phyloP scores from a whole-genome alignment of 768 basidiomycete genomes.

The Galerina sulciceps region DNA sequence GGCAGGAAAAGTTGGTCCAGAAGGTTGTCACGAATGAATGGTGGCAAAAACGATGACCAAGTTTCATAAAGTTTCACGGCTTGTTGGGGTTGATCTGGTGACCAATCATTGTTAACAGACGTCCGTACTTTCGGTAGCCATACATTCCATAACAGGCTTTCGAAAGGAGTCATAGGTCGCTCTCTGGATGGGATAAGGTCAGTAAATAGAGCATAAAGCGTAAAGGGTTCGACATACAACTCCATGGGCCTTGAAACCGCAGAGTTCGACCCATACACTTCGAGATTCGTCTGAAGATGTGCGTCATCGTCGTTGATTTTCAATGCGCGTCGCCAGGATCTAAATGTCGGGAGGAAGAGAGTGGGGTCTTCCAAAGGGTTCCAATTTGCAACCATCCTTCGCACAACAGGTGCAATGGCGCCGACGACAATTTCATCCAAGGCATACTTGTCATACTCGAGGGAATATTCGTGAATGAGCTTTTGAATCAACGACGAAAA shows the following conservation, averaged over 20 bases:
- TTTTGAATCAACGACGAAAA: slow-evolving; percentile 76
- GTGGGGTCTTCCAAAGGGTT: slow-evolving; percentile 81
- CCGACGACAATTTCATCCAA: slow-evolving; percentile 94
- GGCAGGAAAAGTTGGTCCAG: slow-evolving; percentile 95
- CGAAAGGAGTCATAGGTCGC: slow-evolving; percentile 90
- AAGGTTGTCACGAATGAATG: slow-evolving; percentile 92
- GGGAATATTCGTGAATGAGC: slow-evolving; percentile 68
- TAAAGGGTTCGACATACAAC: slow-evolving; percentile 35
- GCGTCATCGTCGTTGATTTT: slow-evolving; percentile 58
- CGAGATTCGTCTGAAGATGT: slow-evolving; percentile 48
- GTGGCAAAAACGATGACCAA: slow-evolving; percentile 87
- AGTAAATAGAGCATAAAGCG: slow-evolving; percentile 1
- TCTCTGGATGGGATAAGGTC: slow-evolving; percentile 39
- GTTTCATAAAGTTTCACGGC: slow-evolving; percentile 85
- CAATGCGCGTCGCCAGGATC: slow-evolving; percentile 70
- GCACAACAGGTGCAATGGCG: slow-evolving; percentile 84
- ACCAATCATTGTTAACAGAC: slow-evolving; percentile 94
- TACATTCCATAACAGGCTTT: slow-evolving; percentile 90
- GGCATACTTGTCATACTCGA: slow-evolving; percentile 77
- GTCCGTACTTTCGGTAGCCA: slow-evolving; percentile 97
- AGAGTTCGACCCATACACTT: slow-evolving; percentile 58
- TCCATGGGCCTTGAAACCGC: slow-evolving; percentile 30
- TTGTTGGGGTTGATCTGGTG: slow-evolving; percentile 69
- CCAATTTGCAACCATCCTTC: slow-evolving; percentile 78
- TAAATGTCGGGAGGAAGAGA: slow-evolving; percentile 65